Conservation (phyloP, 441 rosid species). For the Populus tomentosa region DNA sequence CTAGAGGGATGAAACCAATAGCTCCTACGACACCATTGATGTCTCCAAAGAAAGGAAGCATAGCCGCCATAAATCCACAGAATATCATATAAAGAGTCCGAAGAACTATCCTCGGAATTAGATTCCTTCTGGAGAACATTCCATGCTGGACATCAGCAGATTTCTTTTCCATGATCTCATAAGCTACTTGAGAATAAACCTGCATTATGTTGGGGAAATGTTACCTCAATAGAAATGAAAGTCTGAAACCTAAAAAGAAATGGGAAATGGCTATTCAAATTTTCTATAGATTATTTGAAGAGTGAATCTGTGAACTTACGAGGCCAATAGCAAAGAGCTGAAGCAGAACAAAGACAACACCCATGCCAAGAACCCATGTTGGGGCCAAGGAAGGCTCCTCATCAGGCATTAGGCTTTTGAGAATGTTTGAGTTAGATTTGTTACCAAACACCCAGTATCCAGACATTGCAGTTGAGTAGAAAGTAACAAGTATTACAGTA, state of each 20-base stretch:
- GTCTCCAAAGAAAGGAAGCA: slow-evolving; percentile 94
- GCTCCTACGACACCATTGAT: slow-evolving; percentile 85
- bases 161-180: slow-evolving; percentile 80
- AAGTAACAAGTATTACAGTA: slow-evolving; percentile 61
- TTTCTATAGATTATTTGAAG: neutral
- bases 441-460: slow-evolving; percentile 85
- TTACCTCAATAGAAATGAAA: neutral
- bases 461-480: slow-evolving; percentile 72
- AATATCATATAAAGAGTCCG: slow-evolving; percentile 63
- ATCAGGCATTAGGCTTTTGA: slow-evolving; percentile 80
- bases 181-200: slow-evolving; percentile 98
- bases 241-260: neutral
- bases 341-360: slow-evolving; percentile 65
- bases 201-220: slow-evolving; percentile 16
- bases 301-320: slow-evolving; percentile 28
- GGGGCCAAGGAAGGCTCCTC: slow-evolving; percentile 76
- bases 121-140: slow-evolving; percentile 70
- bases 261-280: neutral
- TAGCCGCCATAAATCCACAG: slow-evolving; percentile 90
- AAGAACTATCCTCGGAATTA: slow-evolving; percentile 70
- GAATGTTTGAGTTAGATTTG: slow-evolving; percentile 69
- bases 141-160: slow-evolving; percentile 82
- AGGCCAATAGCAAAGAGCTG: slow-evolving; percentile 91
- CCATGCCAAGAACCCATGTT: slow-evolving; percentile 65
- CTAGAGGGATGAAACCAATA: slow-evolving; percentile 87